Base-by-base conservation (phyloP, 1,139 yeast species). In the Fermentozyma sake region DNA sequence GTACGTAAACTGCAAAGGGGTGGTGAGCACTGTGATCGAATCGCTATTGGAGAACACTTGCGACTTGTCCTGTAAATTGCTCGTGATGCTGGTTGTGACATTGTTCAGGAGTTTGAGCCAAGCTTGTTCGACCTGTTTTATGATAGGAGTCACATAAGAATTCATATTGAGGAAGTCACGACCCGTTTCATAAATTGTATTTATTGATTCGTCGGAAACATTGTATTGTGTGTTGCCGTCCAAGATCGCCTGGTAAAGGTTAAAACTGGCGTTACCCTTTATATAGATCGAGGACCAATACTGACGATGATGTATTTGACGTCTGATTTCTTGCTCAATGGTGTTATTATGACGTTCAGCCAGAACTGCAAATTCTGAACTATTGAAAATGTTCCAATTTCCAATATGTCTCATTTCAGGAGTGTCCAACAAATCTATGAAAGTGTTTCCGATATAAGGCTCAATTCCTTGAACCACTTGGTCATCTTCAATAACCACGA, bases 241-340 rank as follows among this genome's bases (percentile, higher is more conserved):
- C n/a, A 28, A 30, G 7, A 62, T 42, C 5, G 62, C 66, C 9
- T 49, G 37, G 24, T 46, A 43, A 17, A 44, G 54, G 29, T 55
- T 52, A 24, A 41, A 46, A 13, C 38, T 34, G 7, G 44, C 42
- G 38, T 68, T 63, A 5, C 61, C 55, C 16, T 46, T 46, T 10
- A 71, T 62, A 33, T 60, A 59, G 16, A 71, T 46, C 2, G 69
- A 55, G 2, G 58, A 48, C 76, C 76, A 71, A 34, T 55, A 64
- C 7, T 50, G 22, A 39, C 69, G 74, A 34, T 65, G 68, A 44
- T 69, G 72, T 4, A 71, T 51, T 30, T 53, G 53, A 12, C 60
- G 39, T 13, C 29, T 26, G 14, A 69, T 41, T 41, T 61, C 68
- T 22, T 48, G 51, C 30, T 37, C 53, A 8, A 52, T 33, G 24